A percentile compares a stretch with the other conserved stretches of the same genome.
Evolutionary conservation across 1,139 yeast genomes (phyloP).

Genomic region (Lodderomyces orthopsilosis): DNA sequence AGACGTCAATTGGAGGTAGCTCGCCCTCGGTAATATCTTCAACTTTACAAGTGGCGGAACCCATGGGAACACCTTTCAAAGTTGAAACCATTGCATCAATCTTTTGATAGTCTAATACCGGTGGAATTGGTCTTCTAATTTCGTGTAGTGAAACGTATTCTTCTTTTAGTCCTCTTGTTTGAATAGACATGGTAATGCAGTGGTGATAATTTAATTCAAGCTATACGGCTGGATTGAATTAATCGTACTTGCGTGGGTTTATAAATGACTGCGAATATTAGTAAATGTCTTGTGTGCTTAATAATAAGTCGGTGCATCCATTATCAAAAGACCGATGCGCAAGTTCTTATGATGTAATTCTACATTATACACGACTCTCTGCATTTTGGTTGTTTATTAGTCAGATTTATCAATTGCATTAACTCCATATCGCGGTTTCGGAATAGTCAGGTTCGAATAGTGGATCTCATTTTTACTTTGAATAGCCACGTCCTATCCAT

Average conservation of each 20-base stretch:
- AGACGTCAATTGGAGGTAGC: constrained; percentile 74
- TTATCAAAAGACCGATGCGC: neutral
- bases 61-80: constrained; percentile 59
- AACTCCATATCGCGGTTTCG: too few species aligned
- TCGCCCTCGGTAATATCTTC: constrained; percentile 61
- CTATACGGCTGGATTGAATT: neutral
- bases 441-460: too few species aligned
- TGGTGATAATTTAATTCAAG: neutral
- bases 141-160: constrained; percentile 61
- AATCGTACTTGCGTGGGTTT: neutral
- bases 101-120: constrained; percentile 69
- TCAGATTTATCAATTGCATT: too few species aligned
- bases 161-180: constrained; percentile 39
- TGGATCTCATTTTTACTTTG: too few species aligned
- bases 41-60: constrained; percentile 59
- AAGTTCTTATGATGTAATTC: neutral
- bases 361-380: neutral
- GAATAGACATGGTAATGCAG: constrained; percentile 32
- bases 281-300: neutral
- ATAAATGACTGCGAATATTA: neutral
- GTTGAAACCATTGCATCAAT: constrained; percentile 81
- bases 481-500: too few species aligned
- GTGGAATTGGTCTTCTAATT: constrained; percentile 79
- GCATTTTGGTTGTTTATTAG: too few species aligned
- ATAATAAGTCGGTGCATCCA: neutral